Base-by-base conservation (phyloP, 2,329 filamentous ascomycete genomes). In the Cercospora zeae-maydis region DNA sequence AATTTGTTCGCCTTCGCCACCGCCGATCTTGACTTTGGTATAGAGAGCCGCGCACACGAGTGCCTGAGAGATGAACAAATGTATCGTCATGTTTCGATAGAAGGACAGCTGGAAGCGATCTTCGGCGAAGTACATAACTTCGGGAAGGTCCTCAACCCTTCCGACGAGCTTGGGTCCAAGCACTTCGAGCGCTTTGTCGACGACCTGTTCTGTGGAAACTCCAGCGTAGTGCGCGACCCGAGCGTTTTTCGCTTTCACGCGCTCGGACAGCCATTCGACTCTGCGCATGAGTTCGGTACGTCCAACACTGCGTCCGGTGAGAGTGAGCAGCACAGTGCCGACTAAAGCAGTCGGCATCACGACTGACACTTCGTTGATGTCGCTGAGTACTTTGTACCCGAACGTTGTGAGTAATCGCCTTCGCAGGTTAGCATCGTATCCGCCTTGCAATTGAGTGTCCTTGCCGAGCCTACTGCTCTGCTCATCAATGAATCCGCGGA, bases 71-170 rank as follows among this genome's bases (percentile, higher is more conserved):
- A 99, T 95, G 76, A 99, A 99, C 4, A 99, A 84, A 74, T 99
- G 95, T 65, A 99, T 99, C 0, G 93, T 97, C 95, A 98, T 98
- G 77, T 99, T 99, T 58, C 95, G 88, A 78, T 99, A 99, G 77
- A 99, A 99, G 0, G 92, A 96, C 9, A 99, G 84, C 74, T 99
- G 95, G 80, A 99, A 99, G 58, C 80, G 86, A 75, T 99, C 95
- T 39, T 97, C 92, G 4, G 95, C 95, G 72, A 91, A 96, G 77
- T 91, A 98, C 0, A 95, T 98, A 16, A 91, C 91, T 75, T 99
- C 95, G 0, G 90, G 89, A 4, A 99, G 79, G 0, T 88, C 91
- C 37, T 88, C 84, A 0, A 96, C 83, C 4, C 88, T 81, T 4
- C 93, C 92, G 0, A 99, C 92, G 1, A 99, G 83, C 56, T 95